Evolutionary conservation across 441 rosid species (phyloP), one percentile per base, ranked within the genome.

Genomic region (Eruca vesicaria): DNA sequence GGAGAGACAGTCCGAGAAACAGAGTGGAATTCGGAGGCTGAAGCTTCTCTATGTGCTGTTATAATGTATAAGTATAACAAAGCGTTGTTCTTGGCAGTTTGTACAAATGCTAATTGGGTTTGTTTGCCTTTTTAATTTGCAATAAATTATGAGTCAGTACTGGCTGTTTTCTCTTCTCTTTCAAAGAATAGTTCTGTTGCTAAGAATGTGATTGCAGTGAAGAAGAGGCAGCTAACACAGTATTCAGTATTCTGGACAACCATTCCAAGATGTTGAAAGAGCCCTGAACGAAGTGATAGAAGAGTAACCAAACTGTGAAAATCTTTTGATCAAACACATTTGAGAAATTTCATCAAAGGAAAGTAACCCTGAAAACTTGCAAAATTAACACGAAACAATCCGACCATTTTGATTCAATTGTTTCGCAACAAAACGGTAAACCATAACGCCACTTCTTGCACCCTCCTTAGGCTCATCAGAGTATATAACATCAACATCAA

Each of bases 201-300:
- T 20, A 81, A 73, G 86, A 85, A 87, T 69, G 74, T 90, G 61
- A 56, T 88, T 71, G 93, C 90, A 32, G 86, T 86, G 33, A 88
- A 78, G 87, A 94, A 88, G 78, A 92, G 86, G 67, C 90, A 88
- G 80, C 91, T 92, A 23, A 86, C 81, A 50, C 87, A 89, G 62
- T 90, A 89, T 59, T 92, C 87, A 89, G 62, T 90, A 89, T 59
- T 92, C 84, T 11, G 97, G 96, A 21, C 92, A 94, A 43, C 91
- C 97, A 45, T 79, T 89, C 48, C 81, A 77, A 0, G 94, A 88
- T 35, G 97, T 87, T 48, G 97, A 94, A 81, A 84, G 74, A 77
- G 88, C 90, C 48, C 61, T 94, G 78, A 77, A 23, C 64, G 68
- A 82, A 76, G 78, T 57, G 26, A 43, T 35, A 52, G n/a, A 79